Evolutionary conservation across 2,329 filamentous ascomycete genomes (phyloP), one percentile per base, ranked within the genome.

Genomic region (Aspergillus transmontanensis): DNA sequence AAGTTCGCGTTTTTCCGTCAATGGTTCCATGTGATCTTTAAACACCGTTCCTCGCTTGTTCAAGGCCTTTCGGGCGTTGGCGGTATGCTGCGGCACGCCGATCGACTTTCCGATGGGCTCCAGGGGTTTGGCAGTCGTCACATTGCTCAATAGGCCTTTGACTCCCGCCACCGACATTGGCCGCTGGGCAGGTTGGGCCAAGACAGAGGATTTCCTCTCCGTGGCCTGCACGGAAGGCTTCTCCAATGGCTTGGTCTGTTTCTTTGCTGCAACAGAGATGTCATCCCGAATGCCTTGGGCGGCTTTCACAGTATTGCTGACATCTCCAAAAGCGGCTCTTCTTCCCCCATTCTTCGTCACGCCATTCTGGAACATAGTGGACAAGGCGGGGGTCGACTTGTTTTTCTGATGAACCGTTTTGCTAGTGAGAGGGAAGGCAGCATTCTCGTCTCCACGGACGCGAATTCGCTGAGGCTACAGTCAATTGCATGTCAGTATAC

Each of bases 311-410:
- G 83, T 88, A 73, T 94, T 94, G 82, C 91, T 95, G 65, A 95
- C 86, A 75, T 96, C 93, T 57, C 87, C 91, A 78, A 96, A 93
- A 14, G 88, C 92, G 66, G 89, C 88, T 69, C 93, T 89, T 81
- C 94, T 95, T 60, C 89, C 83, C 62, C 86, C 84, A 59, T 84
- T 84, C 77, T 89, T 92, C 67, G 89, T 78, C 45, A 82, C 84
- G 62, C 81, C 84, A 57, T 82, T 84, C 65, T 84, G 81, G 64
- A 84, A 75, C 64, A 86, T 72, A 69, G 74, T 82, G 71, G 80
- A 91, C 69, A 84, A 85, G 79, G 79, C 90, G 78, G 77, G 88
- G 39, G 85, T 89, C 10, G 93, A 96, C 79, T 96, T 96, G 80
- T 93, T 90, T 66, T 90, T 90, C 71, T 93, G 89, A 71, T 96